Evolutionary conservation across 805 yeast genomes (phyloP).

Genomic region (Metschnikowia gruessii): DNA sequence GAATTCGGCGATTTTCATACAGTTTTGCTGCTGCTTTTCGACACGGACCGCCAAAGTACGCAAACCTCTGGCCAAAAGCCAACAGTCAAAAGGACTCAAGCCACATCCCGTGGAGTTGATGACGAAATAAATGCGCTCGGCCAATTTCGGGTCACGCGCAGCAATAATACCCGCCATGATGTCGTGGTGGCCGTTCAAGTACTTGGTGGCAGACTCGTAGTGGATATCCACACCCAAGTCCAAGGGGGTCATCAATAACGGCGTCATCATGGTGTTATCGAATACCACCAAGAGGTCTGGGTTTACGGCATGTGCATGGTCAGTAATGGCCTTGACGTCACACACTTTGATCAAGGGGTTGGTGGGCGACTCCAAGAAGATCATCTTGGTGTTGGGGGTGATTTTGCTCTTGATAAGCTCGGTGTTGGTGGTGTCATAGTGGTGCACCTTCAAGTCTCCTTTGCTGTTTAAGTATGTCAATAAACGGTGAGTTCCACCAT

Average conservation of each 20-base stretch:
- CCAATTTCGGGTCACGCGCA: constrained; percentile 58
- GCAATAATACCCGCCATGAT: constrained; percentile 95
- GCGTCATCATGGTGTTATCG: constrained; percentile 97
- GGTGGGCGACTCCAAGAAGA: constrained; percentile 88
- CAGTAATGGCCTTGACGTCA: constrained; percentile 67
- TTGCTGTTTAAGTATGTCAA: constrained; percentile 66
- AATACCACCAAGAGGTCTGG: constrained; percentile 76
- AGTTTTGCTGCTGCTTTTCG: constrained; percentile 84
- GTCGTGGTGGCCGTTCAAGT: constrained; percentile 92
- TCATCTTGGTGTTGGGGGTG: constrained; percentile 60
- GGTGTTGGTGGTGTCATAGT: constrained; percentile 78
- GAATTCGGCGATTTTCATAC: constrained; percentile 71
- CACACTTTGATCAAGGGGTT: constrained; percentile 89
- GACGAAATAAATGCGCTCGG: constrained; percentile 66
- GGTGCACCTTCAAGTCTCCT: constrained; percentile 63
- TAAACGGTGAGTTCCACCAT: constrained; percentile 90
- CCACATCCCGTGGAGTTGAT: constrained; percentile 92
- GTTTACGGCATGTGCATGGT: constrained; percentile 60
- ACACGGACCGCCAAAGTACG: constrained; percentile 84
- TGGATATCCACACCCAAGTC: constrained; percentile 87
- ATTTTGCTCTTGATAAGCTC: constrained; percentile 58
- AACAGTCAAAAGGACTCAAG: constrained; percentile 86
- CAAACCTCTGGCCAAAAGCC: constrained; percentile 85
- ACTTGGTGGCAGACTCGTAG: constrained; percentile 92
- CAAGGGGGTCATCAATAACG: constrained; percentile 78